Evolutionary conservation across 768 basidiomycete species (phyloP).

Genomic region (Pleurotus djamor): DNA sequence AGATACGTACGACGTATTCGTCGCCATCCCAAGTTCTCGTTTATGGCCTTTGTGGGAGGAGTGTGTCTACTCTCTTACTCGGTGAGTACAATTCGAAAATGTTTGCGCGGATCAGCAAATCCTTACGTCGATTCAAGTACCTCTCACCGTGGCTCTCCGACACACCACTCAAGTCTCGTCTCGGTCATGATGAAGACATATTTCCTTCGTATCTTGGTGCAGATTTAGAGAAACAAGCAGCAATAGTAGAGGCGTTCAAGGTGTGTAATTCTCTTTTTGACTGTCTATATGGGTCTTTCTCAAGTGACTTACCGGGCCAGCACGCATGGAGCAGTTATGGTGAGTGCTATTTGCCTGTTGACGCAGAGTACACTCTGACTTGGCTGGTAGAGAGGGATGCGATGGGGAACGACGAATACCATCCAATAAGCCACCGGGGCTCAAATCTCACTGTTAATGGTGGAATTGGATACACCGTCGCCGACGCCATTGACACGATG

Average conservation of each 20-base stretch:
- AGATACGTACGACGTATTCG: not conserved
- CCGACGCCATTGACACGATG: conserved; percentile 89
- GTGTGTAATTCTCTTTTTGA: not conserved
- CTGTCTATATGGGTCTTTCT: not conserved
- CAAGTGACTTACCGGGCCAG: not conserved
- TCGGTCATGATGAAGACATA: not conserved
- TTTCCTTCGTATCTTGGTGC: not conserved
- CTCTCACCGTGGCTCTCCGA: not conserved
- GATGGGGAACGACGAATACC: conserved; percentile 85
- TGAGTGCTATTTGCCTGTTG: not conserved
- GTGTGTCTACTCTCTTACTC: not conserved
- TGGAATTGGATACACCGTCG: conserved; percentile 86
- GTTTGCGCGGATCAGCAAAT: not conserved
- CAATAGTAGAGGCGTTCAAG: conserved; percentile 3
- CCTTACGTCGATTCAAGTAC: not conserved
- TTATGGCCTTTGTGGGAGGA: not conserved
- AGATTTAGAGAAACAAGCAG: conserved; percentile 1
- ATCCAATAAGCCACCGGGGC: conserved; percentile 74
- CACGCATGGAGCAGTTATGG: conserved; percentile 5
- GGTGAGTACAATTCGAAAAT: not conserved
- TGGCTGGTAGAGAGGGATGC: not conserved
- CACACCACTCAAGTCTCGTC: not conserved
- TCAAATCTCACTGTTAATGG: conserved; percentile 77
- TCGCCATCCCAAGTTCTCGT: not conserved
- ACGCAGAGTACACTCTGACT: not conserved